Evolutionary conservation across 805 yeast genomes (phyloP), one percentile per base, ranked within the genome.

Genomic region (Diddensiella transvaalensis): DNA sequence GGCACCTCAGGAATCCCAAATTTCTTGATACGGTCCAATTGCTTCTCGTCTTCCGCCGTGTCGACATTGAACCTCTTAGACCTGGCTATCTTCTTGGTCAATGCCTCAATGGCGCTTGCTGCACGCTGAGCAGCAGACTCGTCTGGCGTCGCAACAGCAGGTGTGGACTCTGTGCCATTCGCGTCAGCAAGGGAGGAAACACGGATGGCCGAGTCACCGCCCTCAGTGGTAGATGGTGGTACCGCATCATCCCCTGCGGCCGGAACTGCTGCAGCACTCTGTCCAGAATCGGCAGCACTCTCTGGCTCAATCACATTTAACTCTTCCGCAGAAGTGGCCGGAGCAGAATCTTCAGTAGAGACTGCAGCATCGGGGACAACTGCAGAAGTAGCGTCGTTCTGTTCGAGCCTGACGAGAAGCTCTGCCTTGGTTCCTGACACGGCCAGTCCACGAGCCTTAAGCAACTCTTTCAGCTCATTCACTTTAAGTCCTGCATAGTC

Each of bases 341-440:
- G 32, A 26, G 32, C 32, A 41, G 40, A 52, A 5, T 46, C 45
- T 11, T 45, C 45, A 2, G 43, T 46, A 6, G 50, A 30, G 18
- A 39, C 39, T 3, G 39, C 15, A 5, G 8, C 24, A 4, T 29
- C 11, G 33, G 30, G 23, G 4, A 24, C 36, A 6, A 36, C 10
- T 15, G 41, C 39, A 17, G 30, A 15, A n/a, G 23, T 18, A 65
- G 54, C 50, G 62, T 82, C 90, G 26, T 75, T 65, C 52, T 80
- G 87, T 50, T 73, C 77, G 50, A 85, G 74, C 42, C 91, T 75
- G 24, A 76, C 75, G 47, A 85, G 72, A 50, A 85, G 74, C 45
- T 88, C 96, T 38, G 84, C 81, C 66, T 91, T 91, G 58, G 87
- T 82, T 19, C 98, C 98, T 35, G 79, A 78, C 2, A 70, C 71